phyloP scores from a whole-genome alignment of 1,139 yeast species.

The Geotrichum restrictum region DNA sequence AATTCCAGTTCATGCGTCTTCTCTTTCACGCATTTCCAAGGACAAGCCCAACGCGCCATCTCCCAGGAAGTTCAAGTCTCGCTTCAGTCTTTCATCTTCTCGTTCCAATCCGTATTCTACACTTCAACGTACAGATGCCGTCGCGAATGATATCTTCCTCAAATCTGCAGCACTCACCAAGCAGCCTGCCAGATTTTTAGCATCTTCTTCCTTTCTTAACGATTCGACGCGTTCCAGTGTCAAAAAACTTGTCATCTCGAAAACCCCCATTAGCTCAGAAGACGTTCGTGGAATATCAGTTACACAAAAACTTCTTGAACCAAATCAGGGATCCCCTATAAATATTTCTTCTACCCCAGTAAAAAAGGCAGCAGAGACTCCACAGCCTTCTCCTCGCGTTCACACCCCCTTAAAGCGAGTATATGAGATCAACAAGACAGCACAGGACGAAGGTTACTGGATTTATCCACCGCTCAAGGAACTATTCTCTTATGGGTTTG shows the following conservation, averaged over 20 bases:
- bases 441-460: slow-evolving; percentile 62
- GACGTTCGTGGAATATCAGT: slow-evolving; percentile 12
- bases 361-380: background rate
- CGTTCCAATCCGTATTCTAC: slow-evolving; percentile 2
- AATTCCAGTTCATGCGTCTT: slow-evolving; percentile 27
- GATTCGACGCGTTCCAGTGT: slow-evolving; percentile 8
- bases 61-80: slow-evolving; percentile 23
- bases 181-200: background rate
- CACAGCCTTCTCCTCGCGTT: background rate
- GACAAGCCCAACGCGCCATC: slow-evolving; percentile 22
- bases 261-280: slow-evolving; percentile 5
- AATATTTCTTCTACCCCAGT: background rate
- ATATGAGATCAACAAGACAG: slow-evolving; percentile 27
- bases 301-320: background rate
- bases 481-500: slow-evolving; percentile 46
- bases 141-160: slow-evolving; percentile 5
- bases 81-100: background rate
- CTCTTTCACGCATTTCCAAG: slow-evolving; percentile 36
- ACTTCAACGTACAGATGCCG: background rate
- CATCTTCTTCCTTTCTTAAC: slow-evolving; percentile 2
- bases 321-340: background rate
- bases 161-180: slow-evolving; percentile 5
- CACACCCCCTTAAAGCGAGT: slow-evolving; percentile 16
- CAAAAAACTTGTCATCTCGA: slow-evolving; percentile 16
- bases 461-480: slow-evolving; percentile 65